Evolutionary conservation across 495 filamentous ascomycete genomes (phyloP), one percentile per base, ranked within the genome.

Genomic region (Talaromyces proteolyticus): DNA sequence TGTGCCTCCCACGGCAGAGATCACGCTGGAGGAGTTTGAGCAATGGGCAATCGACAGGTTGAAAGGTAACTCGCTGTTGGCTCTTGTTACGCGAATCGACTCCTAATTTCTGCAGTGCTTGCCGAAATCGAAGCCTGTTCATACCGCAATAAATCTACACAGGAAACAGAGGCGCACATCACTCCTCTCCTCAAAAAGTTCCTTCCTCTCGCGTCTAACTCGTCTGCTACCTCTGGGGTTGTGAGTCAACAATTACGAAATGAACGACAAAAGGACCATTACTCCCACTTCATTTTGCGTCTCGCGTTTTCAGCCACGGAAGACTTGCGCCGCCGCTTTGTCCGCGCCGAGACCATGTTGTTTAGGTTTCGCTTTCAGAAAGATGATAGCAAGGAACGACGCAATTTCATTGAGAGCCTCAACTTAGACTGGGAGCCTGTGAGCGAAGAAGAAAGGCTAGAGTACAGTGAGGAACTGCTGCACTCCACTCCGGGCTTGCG

Each of bases 11-110:
- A 95, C 90, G 1, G 85, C 85, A 20, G 94, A 99, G 57, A 90
- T 99, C 66, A 95, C 89, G 3, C 84, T 99, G 41, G 94, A 99
- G 65, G 81, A 97, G 58, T 99, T 99, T 60, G 94, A 99, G 60
- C 88, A 95, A 79, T 99, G 94, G 94, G 94, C 92, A n/a, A 96
- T 99, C 57, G 84, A 94, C 59, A 79, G 94, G 42, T 58, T 99
- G 52, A 84, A 86, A 57, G 72, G 90, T 93, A 70, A 46, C 67
- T 54, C 8, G 47, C 20, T 24, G 12, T 17, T 20, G 3, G 16
- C 10, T 21, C 17, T 22, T 22, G 21, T 23, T 12, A n/a, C n/a
- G n/a, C n/a, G n/a, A n/a, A n/a, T n/a, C n/a, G n/a, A n/a, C n/a
- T n/a, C n/a, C n/a, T n/a, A n/a, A n/a, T n/a, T n/a, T n/a, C n/a